A percentile compares a stretch with the other conserved stretches of the same genome.
Conservation (phyloP, 2,329 filamentous ascomycete genomes). For the Lecanosticta acicola region DNA sequence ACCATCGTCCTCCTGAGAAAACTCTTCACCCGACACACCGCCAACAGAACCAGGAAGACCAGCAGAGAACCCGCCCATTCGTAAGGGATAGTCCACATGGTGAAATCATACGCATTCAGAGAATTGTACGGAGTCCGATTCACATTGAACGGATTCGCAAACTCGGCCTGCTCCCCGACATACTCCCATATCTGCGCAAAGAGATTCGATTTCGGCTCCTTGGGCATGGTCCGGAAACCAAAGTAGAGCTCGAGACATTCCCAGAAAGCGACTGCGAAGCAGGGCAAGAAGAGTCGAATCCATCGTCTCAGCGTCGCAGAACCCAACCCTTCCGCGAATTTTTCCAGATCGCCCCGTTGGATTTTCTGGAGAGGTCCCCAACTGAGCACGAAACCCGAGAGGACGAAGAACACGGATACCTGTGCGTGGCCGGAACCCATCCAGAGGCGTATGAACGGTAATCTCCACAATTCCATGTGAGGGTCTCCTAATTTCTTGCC, state of each 20-base stretch:
- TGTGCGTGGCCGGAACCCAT: conserved; percentile 12
- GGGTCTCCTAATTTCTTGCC: neutral
- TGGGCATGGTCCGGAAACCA: conserved; percentile 6
- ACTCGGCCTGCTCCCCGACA: conserved; percentile 5
- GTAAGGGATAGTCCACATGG: conserved; percentile 22
- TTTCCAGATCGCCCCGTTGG: conserved; percentile 4
- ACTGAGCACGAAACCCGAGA: conserved; percentile 15
- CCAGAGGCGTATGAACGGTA: conserved; percentile 17
- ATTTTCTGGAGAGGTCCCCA: conserved; percentile 10
- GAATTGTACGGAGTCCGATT: conserved; percentile 5
- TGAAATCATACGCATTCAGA: conserved; percentile 17
- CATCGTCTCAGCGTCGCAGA: conserved; percentile 10
- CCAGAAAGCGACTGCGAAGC: conserved; percentile 11
- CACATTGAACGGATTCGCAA: conserved; percentile 17
- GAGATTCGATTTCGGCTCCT: conserved; percentile 4
- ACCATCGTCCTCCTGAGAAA: conserved; percentile 7
- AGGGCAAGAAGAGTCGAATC: conserved; percentile 13
- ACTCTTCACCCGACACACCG: conserved; percentile 5
- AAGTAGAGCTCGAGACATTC: conserved; percentile 10
- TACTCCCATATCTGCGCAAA: conserved; percentile 14
- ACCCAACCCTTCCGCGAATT: conserved; percentile 4
- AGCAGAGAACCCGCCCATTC: conserved; percentile 16
- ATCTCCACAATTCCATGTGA: conserved; percentile 10
- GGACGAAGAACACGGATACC: conserved; percentile 17
- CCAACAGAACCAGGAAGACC: conserved; percentile 11